Percentiles rank a stretch among this genome's conserved stretches.
phyloP scores from a whole-genome alignment of 306 rosid species.

The Alnus glutinosa region DNA sequence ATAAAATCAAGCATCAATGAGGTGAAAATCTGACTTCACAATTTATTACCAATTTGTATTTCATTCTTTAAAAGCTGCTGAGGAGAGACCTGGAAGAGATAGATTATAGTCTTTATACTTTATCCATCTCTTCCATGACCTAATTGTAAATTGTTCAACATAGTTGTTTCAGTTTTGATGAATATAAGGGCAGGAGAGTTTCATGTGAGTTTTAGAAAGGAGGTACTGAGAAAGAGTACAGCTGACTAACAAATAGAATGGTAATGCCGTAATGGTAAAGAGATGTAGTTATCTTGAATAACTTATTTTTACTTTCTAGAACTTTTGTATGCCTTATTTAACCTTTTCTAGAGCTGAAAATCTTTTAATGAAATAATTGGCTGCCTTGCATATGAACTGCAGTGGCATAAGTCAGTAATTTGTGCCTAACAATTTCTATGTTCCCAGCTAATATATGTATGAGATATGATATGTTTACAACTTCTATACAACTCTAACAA shows the following conservation, averaged over 20 bases:
- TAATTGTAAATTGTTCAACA: slow-evolving; percentile 9
- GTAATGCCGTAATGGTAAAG: not conserved
- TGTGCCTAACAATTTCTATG: too few relatives aligned
- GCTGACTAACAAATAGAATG: not conserved
- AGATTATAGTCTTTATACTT: slow-evolving; percentile 19
- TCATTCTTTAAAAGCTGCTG: slow-evolving; percentile 33
- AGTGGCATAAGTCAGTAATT: too few relatives aligned
- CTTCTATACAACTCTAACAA: too few relatives aligned
- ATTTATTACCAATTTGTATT: slow-evolving; percentile 19
- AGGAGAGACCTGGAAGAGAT: slow-evolving; percentile 25
- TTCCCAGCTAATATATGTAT: too few relatives aligned
- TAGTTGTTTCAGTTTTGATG: slow-evolving; percentile 26
- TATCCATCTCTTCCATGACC: slow-evolving; percentile 4
- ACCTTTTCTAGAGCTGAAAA: too few relatives aligned
- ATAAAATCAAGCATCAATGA: slow-evolving; percentile 60
- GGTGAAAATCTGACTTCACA: slow-evolving; percentile 35
- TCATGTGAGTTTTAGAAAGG: not conserved
- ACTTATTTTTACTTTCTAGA: too few relatives aligned
- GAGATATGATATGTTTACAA: too few relatives aligned
- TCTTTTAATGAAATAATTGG: too few relatives aligned
- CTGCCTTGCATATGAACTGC: too few relatives aligned
- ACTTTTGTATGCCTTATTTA: too few relatives aligned
- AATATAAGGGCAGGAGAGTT: not conserved
- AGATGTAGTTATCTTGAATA: too few relatives aligned
- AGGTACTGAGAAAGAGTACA: slow-evolving; percentile 3